Evolutionary conservation across 2,329 filamentous ascomycete genomes (phyloP).

Genomic region (Bipolaris sorokiniana): DNA sequence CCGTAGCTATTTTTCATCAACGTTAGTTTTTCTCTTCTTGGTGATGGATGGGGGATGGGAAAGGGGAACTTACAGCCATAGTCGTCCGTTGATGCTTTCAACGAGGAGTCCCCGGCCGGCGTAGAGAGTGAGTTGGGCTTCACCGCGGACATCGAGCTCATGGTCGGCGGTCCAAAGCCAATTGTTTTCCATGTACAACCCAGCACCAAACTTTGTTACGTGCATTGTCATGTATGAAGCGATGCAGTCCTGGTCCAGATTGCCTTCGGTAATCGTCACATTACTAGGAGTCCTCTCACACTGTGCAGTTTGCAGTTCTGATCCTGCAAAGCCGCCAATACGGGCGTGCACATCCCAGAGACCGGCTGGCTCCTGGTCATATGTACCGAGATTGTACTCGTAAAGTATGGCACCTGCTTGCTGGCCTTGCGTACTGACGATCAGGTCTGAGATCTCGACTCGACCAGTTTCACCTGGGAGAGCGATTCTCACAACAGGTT

Average conservation of each 20-base stretch:
- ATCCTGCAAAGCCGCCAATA: conserved; percentile 80
- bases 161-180: conserved; percentile 89
- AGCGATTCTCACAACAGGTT: conserved; percentile 72
- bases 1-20: conserved; percentile 58
- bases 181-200: conserved; percentile 81
- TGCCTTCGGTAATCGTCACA: conserved; percentile 56
- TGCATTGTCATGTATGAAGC: conserved; percentile 67
- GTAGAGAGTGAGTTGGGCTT: conserved; percentile 76
- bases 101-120: conserved; percentile 82
- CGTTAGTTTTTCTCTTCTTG: conserved; percentile 10
- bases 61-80: conserved; percentile 44
- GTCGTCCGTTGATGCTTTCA: conserved; percentile 57
- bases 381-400: conserved; percentile 70
- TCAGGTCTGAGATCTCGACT: conserved; percentile 74
- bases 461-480: conserved; percentile 66
- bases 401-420: conserved; percentile 72
- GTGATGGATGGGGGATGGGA: conserved; percentile 61
- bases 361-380: conserved; percentile 66
- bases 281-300: conserved; percentile 78
- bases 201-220: conserved; percentile 60
- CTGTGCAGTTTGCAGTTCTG: conserved; percentile 74
- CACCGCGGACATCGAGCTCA: conserved; percentile 71
- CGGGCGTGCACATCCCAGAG: conserved; percentile 90
- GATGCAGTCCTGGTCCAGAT: conserved; percentile 68
- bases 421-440: conserved; percentile 71